phyloP scores from a whole-genome alignment of 768 basidiomycete species.

The Hortiboletus flavorubellus region DNA sequence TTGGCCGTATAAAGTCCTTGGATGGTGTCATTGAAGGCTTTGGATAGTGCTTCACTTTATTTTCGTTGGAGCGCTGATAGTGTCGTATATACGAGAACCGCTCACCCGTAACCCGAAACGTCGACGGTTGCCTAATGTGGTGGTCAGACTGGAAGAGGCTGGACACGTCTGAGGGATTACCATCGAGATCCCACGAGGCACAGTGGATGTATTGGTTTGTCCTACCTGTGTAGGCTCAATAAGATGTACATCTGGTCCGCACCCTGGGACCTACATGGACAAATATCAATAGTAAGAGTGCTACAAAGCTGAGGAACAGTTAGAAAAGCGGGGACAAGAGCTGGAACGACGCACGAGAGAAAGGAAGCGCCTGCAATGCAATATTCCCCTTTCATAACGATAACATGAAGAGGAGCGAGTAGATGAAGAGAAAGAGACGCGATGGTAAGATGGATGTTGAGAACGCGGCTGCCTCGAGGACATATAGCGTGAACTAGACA shows the following conservation, averaged over 20 bases:
- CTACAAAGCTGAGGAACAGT: slow-evolving; percentile 22
- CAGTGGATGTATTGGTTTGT: slow-evolving; percentile 74
- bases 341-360: slow-evolving; percentile 54
- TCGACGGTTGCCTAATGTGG: slow-evolving; percentile 59
- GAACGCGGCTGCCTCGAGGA: slow-evolving; percentile 23
- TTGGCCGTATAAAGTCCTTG: slow-evolving; percentile 64
- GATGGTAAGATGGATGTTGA: slow-evolving; percentile 16
- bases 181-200: slow-evolving; percentile 72
- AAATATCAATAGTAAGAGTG: slow-evolving; percentile 68
- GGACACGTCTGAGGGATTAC: slow-evolving; percentile 37
- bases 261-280: slow-evolving; percentile 57
- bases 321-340: slow-evolving; percentile 9
- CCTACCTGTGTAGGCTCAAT: slow-evolving; percentile 52
- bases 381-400: slow-evolving; percentile 66
- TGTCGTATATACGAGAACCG: background rate
- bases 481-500: slow-evolving; percentile 16
- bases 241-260: slow-evolving; percentile 20
- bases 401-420: slow-evolving; percentile 17
- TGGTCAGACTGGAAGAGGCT: slow-evolving; percentile 14
- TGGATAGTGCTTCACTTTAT: slow-evolving; percentile 47
- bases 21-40: slow-evolving; percentile 55
- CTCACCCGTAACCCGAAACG: slow-evolving; percentile 68
- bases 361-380: slow-evolving; percentile 71
- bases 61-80: background rate
- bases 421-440: slow-evolving; percentile 18